Evolutionary conservation across 352 stramenopile genomes (phyloP), one percentile per base, ranked within the genome.

Genomic region (Pythium folliculosum): DNA sequence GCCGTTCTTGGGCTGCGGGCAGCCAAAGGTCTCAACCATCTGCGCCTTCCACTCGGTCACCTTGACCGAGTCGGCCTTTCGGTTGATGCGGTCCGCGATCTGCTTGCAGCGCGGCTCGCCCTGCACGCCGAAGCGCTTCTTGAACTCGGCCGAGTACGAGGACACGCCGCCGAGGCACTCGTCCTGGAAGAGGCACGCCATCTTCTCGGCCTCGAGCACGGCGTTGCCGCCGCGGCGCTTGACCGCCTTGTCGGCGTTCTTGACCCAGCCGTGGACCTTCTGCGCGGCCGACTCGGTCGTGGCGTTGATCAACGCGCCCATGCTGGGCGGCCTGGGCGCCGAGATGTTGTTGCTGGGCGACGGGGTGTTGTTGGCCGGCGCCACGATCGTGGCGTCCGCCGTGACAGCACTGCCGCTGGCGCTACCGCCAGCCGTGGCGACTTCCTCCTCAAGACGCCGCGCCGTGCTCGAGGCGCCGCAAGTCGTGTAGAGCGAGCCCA

Each of bases 121-220:
- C n/a, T 38, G 60, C 13, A 70, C 37, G n/a, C 51, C 17, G 30
- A 77, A 77, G 22, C 49, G 60, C 25, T 40, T 54, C 38, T 64
- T 71, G 49, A 75, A 67, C 55, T 21, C 43, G 1, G 40, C 53
- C 25, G 62, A 38, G 48, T 70, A 70, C 10, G 35, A 50, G 12
- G 50, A 54, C 19, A 75, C 63, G n/a, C 68, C 68, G 17, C 68
- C 68, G 25, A 75, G 62, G 53, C 68, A 75, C 47, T 75, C 68
- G 48, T 75, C 67, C 17, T 65, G 55, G 54, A 68, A 65, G 10
- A 75, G 48, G 37, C 68, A 75, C 23, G 49, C 21, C 62, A 71
- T 71, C 60, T 61, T 52, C 52, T 71, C 65, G 44, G 58, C 57
- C 51, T 71, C 57, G 14, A 43, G 22, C 25, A 71, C 25, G 16